Evolutionary conservation across 352 stramenopile species (phyloP).

Genomic region (Globisporangium rhizosaccharum): DNA sequence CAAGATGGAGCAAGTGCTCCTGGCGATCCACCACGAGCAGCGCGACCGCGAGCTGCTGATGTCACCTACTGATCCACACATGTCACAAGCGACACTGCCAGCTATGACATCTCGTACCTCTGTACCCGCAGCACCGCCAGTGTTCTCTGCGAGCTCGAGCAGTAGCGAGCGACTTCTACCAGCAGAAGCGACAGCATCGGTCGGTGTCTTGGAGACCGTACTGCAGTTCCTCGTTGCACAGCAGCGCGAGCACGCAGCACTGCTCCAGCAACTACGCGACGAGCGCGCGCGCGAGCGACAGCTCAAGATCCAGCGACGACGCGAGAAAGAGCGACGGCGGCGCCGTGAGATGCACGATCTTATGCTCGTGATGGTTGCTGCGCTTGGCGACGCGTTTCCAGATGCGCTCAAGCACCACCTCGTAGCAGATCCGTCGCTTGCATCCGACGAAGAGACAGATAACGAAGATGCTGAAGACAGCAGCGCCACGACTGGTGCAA

Average conservation of each 20-base stretch:
- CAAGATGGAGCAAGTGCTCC: constrained; percentile 50
- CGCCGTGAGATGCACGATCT: constrained; percentile 41
- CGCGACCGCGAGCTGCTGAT: constrained; percentile 26
- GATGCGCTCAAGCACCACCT: constrained; percentile 34
- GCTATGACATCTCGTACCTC: neutral
- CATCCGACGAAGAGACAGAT: constrained; percentile 3
- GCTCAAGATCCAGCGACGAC: constrained; percentile 24
- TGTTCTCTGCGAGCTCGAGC: neutral
- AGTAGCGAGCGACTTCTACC: constrained; percentile 10
- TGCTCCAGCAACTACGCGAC: constrained; percentile 27
- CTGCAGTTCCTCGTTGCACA: constrained; percentile 51
- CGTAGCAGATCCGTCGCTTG: neutral
- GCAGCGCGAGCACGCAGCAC: constrained; percentile 34
- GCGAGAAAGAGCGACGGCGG: constrained; percentile 26
- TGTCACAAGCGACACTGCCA: neutral
- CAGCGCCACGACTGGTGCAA: neutral
- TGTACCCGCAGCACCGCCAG: neutral
- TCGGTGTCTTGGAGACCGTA: constrained; percentile 44
- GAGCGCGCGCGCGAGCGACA: constrained; percentile 21
- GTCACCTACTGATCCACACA: neutral
- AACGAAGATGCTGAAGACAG: neutral
- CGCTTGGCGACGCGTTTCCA: constrained; percentile 42
- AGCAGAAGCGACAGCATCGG: constrained; percentile 1
- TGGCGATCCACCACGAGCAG: constrained; percentile 43
- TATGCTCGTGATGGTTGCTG: constrained; percentile 43